These are phyloP conservation scores for Phanerochaete sordida DNA, from an alignment of 768 basidiomycete genomes.

Conservation along the genomic window DNA sequence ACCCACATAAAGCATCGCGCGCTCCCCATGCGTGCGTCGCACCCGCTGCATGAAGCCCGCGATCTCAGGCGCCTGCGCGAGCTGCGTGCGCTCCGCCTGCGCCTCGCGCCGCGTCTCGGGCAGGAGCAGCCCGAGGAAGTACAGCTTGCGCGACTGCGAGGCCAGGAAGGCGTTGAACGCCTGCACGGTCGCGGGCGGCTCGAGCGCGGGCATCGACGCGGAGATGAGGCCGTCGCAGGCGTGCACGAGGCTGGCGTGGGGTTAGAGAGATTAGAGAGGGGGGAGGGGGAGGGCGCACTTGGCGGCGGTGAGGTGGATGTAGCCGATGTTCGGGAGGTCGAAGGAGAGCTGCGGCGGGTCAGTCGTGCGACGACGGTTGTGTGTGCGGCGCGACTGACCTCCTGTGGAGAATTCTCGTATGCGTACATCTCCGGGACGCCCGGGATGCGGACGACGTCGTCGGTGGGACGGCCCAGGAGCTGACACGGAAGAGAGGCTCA, in stretches of 20 bases:
- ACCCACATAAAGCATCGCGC: slow-evolving; percentile 20
- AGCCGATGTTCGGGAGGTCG: not conserved
- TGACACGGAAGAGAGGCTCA: not conserved
- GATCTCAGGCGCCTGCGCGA: slow-evolving; percentile 9
- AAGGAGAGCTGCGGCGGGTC: not conserved
- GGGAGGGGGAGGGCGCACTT: too few relatives aligned
- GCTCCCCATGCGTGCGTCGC: slow-evolving; percentile 9
- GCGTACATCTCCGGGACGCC: not conserved
- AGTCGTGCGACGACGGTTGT: too few relatives aligned
- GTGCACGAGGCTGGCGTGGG: too few relatives aligned
- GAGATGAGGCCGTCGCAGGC: too few relatives aligned
- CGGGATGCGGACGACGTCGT: not conserved
- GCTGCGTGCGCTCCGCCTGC: slow-evolving; percentile 4
- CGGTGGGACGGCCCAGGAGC: not conserved
- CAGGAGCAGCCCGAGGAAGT: slow-evolving; percentile 15
- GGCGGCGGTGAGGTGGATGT: not conserved
- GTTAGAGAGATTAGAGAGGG: too few relatives aligned
- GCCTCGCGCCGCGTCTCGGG: slow-evolving; percentile 1
- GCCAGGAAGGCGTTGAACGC: slow-evolving; percentile 11
- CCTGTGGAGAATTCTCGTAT: not conserved
- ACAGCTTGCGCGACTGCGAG: slow-evolving; percentile 1
- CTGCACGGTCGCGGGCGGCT: slow-evolving; percentile 7
- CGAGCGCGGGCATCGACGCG: slow-evolving; percentile 10
- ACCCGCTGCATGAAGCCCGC: slow-evolving; percentile 14
- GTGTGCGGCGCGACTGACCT: not conserved